phyloP scores from a whole-genome alignment of 2,329 filamentous ascomycete genomes.

The Cercospora sp. region DNA sequence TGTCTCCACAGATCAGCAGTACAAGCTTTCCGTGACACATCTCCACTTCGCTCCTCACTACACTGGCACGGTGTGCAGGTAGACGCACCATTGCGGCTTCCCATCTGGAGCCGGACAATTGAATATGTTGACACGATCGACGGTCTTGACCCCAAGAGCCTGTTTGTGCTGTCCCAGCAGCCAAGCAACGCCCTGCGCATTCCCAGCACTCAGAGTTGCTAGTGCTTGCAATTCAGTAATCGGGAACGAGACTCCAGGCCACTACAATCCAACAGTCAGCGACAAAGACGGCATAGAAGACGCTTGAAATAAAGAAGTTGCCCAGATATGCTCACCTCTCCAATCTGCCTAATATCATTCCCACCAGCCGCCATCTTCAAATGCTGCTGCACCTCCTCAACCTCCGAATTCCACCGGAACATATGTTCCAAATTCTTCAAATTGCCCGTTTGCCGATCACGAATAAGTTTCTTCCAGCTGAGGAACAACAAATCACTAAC shows the following conservation, averaged over 20 bases:
- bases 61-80: conserved; percentile 11
- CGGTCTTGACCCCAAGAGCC: conserved; percentile 8
- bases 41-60: not conserved
- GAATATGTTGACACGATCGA: conserved; percentile 19
- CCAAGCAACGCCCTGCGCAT: conserved; percentile 16
- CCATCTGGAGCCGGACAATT: conserved; percentile 12
- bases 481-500: conserved; percentile 13
- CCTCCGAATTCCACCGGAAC: conserved; percentile 7
- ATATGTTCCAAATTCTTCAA: conserved; percentile 8
- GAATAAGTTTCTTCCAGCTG: conserved; percentile 5
- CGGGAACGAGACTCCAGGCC: conserved; percentile 10
- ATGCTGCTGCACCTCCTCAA: not conserved
- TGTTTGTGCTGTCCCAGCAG: conserved; percentile 16
- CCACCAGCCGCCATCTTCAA: not conserved
- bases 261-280: not conserved
- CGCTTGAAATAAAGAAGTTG: too few species aligned
- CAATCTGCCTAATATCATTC: not conserved
- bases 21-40: not conserved
- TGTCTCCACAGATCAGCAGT: not conserved
- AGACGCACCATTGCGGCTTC: conserved; percentile 13
- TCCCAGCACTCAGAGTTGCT: conserved; percentile 12
- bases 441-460: not conserved
- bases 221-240: conserved; percentile 1
- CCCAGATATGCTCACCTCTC: not conserved
- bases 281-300: not conserved